phyloP scores from a whole-genome alignment of 2,329 filamentous ascomycete genomes.

The Aaosphaeria pasadenensis region DNA sequence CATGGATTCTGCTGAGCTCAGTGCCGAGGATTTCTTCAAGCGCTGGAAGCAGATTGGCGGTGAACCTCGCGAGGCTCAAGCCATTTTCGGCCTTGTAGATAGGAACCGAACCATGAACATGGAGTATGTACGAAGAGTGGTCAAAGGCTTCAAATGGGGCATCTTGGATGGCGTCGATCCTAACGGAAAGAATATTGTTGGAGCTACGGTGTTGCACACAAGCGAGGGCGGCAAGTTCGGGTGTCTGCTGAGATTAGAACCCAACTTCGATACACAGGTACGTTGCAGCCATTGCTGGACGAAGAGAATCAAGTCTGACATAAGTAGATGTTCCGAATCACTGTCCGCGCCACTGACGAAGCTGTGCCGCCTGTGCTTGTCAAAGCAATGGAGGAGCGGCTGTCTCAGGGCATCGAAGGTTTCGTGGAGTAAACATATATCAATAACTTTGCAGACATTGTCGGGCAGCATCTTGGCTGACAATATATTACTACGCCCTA shows the following conservation, averaged over 20 bases:
- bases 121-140: slow-evolving; percentile 66
- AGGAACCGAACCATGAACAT: slow-evolving; percentile 65
- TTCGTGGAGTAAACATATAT: not conserved
- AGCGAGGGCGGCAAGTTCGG: slow-evolving; percentile 86
- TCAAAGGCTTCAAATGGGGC: slow-evolving; percentile 88
- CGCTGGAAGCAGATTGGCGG: slow-evolving; percentile 98
- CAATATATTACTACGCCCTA: too few species aligned
- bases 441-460: too few species aligned
- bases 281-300: slow-evolving; percentile 29
- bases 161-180: slow-evolving; percentile 83
- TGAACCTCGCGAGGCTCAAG: slow-evolving; percentile 80
- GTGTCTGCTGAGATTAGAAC: slow-evolving; percentile 88
- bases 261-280: slow-evolving; percentile 89
- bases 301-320: slow-evolving; percentile 6
- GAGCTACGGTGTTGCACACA: slow-evolving; percentile 81
- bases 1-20: slow-evolving; percentile 87
- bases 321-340: slow-evolving; percentile 86
- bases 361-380: slow-evolving; percentile 75
- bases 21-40: slow-evolving; percentile 95
- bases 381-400: slow-evolving; percentile 81
- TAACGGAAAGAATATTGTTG: slow-evolving; percentile 90
- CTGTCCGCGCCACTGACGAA: slow-evolving; percentile 91
- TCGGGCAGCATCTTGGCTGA: too few species aligned
- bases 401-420: slow-evolving; percentile 55
- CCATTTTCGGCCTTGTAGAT: slow-evolving; percentile 70